phyloP scores from a whole-genome alignment of 768 basidiomycete genomes.

The Mycena vitilis region DNA sequence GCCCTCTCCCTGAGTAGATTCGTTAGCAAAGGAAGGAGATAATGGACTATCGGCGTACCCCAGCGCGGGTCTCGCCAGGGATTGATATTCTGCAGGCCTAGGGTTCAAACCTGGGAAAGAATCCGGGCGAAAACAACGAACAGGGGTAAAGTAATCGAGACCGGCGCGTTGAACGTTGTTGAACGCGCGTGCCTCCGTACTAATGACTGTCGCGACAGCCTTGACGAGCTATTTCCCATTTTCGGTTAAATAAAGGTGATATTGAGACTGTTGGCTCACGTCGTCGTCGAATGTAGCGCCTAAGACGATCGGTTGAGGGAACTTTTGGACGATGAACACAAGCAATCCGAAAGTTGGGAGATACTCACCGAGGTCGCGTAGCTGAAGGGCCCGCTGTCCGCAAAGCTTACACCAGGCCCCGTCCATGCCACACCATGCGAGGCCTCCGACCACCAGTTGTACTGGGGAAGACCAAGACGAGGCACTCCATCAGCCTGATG shows the following conservation, averaged over 20 bases:
- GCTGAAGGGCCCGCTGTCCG: constrained; percentile 62
- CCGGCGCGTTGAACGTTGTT: constrained; percentile 66
- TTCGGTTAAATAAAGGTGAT: too few relatives aligned
- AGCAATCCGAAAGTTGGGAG: neutral
- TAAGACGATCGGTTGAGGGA: constrained; percentile 67
- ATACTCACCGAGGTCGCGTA: constrained; percentile 57
- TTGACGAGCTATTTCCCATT: constrained; percentile 51
- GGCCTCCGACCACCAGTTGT: constrained; percentile 72
- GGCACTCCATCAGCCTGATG: constrained; percentile 65
- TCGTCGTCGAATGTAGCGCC: constrained; percentile 68
- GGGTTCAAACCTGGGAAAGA: too few relatives aligned
- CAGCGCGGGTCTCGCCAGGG: constrained; percentile 63
- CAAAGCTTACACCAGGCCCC: constrained; percentile 63
- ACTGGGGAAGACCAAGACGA: constrained; percentile 65
- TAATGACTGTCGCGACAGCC: constrained; percentile 60
- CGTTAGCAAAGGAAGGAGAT: too few relatives aligned
- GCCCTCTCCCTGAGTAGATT: constrained; percentile 48
- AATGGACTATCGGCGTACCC: constrained; percentile 46
- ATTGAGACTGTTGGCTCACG: neutral
- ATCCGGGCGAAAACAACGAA: constrained; percentile 43
- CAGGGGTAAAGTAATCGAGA: constrained; percentile 68
- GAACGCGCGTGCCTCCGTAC: constrained; percentile 69
- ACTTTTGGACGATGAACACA: constrained; percentile 35
- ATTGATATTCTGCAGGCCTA: constrained; percentile 34
- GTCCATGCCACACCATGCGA: constrained; percentile 65